Conservation (phyloP, 495 filamentous ascomycete species). For the Coniosporium apollinis region DNA sequence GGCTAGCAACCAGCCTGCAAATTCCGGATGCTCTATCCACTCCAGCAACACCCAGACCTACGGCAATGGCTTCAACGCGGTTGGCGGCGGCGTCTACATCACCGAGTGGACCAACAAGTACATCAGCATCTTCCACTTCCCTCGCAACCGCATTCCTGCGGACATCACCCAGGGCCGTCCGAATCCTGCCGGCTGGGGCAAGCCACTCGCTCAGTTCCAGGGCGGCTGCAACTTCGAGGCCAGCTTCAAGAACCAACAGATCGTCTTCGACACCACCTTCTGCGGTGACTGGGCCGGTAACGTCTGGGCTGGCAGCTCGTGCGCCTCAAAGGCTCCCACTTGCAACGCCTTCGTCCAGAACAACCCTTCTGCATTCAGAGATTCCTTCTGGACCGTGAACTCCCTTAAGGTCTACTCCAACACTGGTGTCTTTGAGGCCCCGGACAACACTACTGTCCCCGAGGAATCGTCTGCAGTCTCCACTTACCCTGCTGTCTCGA, state of each 20-base stretch:
- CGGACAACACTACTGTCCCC: no score
- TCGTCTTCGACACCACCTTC: conserved; percentile 57
- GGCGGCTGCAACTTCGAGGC: conserved; percentile 18
- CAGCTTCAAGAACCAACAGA: conserved; percentile 18
- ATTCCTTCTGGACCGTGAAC: not conserved
- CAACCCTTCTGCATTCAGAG: not conserved
- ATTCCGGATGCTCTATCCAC: conserved; percentile 27
- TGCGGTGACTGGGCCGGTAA: conserved; percentile 78
- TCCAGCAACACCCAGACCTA: conserved; percentile 21
- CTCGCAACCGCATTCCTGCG: conserved; percentile 38
- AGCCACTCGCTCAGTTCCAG: conserved; percentile 44
- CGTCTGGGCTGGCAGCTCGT: conserved; percentile 26
- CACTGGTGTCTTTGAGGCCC: no score
- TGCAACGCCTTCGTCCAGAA: conserved; percentile 11
- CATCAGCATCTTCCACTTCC: conserved; percentile 69
- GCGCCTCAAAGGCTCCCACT: conserved; percentile 6
- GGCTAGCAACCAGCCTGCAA: conserved; percentile 34
- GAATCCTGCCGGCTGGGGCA: conserved; percentile 45
- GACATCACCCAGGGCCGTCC: conserved; percentile 41
- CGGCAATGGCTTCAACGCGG: conserved; percentile 54
- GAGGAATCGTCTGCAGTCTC: no score
- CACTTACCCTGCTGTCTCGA: no score
- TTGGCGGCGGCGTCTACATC: conserved; percentile 60
- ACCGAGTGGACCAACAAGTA: conserved; percentile 50
- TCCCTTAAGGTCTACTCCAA: not conserved